Evolutionary conservation across 129 eudicot genomes (phyloP), one percentile per base, ranked within the genome.

Genomic region (Cynara cardunculus): DNA sequence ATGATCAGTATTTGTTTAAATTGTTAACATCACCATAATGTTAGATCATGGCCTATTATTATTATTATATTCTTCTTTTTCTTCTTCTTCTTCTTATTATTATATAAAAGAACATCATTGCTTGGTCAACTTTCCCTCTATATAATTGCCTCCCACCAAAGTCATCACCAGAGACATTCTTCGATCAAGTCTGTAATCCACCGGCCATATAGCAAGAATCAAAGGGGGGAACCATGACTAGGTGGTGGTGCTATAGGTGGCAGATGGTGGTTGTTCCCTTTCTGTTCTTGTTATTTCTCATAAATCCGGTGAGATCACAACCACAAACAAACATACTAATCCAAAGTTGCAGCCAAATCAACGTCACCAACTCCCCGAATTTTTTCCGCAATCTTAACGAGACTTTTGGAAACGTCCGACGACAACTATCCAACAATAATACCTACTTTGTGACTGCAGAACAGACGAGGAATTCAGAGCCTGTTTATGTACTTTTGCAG

Each of bases 401-500:
- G 1, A 92, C 91, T 5, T 90, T 88, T 66, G 1, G 79, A 64
- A 85, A 84, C 71, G 82, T 90, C 73, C 87, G 95, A 70, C 56
- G 18, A 1, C 82, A 84, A 61, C 24, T 90, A 25, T 67, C 85
- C 3, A 83, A 75, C 70, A 87, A 68, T 25, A 82, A 77, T 83
- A 88, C 70, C 22, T 70, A 72, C 72, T 92, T 92, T 74, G 95
- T 84, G 1, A 90, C 90, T 3, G 83, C 87, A 1, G 80, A 85
- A 69, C 90, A 75, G 79, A 80, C 94, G 0, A 81, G 94, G 70
- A 85, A 86, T 13, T 83, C 94, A 3, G 85, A 86, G 80, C 87
- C 88, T 12, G 95, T 87, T 13, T 92, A 92, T 19, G 93, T 86
- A 3, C 65, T 90, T 90, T 90, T 73, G 12, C 94, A 90, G 87